Conservation (phyloP, 1,284 basidiomycete species). For the Marasmius tenuissimus region DNA sequence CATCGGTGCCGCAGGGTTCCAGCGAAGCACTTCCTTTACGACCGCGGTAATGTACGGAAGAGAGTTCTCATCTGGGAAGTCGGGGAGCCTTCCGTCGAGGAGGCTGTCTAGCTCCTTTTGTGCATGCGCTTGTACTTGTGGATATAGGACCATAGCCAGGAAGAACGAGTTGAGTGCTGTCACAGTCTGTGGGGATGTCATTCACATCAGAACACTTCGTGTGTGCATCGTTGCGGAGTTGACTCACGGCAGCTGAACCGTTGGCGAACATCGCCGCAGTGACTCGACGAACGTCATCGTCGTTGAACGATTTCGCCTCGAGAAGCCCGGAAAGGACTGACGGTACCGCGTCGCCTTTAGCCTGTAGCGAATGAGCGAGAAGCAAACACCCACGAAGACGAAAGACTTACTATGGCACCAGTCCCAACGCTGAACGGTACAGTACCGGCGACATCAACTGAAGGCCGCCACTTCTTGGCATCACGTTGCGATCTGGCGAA, state of each 20-base stretch:
- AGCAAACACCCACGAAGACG: background rate
- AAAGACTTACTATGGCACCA: conserved; percentile 2
- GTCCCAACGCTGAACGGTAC: conserved; percentile 12
- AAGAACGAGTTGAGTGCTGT: conserved; percentile 13
- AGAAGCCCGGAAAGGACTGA: conserved; percentile 9
- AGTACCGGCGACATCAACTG: conserved; percentile 11
- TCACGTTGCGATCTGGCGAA: conserved; percentile 4
- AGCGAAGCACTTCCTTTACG: conserved; percentile 14
- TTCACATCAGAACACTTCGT: background rate
- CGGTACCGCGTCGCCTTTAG: background rate
- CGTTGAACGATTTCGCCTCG: background rate
- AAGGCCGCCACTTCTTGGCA: conserved; percentile 11
- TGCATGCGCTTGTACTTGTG: conserved; percentile 11
- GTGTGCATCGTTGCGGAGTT: background rate
- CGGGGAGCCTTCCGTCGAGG: conserved; percentile 7
- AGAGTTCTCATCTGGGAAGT: conserved; percentile 12
- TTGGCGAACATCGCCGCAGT: conserved; percentile 15
- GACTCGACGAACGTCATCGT: conserved; percentile 7
- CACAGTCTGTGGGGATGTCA: conserved; percentile 5
- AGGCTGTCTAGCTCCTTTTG: conserved; percentile 12
- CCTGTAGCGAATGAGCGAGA: background rate
- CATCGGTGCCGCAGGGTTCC: conserved; percentile 15
- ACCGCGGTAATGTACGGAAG: conserved; percentile 13
- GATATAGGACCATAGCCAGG: conserved; percentile 14
- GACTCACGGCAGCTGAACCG: conserved; percentile 17